A percentile compares a stretch with the other conserved stretches of the same genome.
Conservation (phyloP, 495 filamentous ascomycete genomes). For the Bombardia bombarda region DNA sequence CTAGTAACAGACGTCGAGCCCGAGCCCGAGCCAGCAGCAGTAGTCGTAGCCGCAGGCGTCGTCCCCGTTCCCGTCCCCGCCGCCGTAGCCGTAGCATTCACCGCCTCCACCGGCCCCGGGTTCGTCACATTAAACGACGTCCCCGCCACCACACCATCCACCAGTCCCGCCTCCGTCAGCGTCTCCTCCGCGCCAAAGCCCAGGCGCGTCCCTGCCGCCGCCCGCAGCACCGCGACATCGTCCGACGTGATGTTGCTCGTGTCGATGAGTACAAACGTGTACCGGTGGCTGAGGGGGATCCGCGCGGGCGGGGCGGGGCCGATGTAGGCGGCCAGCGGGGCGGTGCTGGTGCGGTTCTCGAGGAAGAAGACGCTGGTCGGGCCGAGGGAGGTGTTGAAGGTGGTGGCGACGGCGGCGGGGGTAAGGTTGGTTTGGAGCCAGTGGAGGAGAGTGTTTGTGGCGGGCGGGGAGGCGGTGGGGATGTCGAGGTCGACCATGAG, state of each 20-base stretch:
- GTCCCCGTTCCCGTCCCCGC: not conserved
- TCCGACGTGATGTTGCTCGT: conserved; percentile 21
- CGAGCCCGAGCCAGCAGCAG: not conserved
- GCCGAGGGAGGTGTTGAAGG: conserved; percentile 21
- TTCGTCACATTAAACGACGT: conserved; percentile 40
- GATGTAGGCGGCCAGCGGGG: conserved; percentile 23
- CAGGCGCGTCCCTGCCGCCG: conserved; percentile 16
- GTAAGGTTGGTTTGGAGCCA: conserved; percentile 37
- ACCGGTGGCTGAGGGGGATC: conserved; percentile 33
- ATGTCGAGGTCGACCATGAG: conserved; percentile 40
- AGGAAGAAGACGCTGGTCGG: conserved; percentile 23
- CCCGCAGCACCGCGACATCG: conserved; percentile 15
- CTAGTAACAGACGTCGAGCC: not conserved
- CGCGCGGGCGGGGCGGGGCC: conserved; percentile 32
- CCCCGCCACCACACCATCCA: conserved; percentile 28
- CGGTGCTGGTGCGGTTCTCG: conserved; percentile 16
- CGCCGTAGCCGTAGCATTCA: not conserved
- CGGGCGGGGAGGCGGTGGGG: conserved; percentile 26
- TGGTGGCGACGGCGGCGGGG: conserved; percentile 20
- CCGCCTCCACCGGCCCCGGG: conserved; percentile 21
- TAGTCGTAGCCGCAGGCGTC: not conserved
- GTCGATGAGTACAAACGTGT: conserved; percentile 34
- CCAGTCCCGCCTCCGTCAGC: conserved; percentile 23
- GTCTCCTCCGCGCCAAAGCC: conserved; percentile 24
- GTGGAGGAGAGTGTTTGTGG: conserved; percentile 31